phyloP scores from a whole-genome alignment of 768 basidiomycete species.

The Zangia roseola region DNA sequence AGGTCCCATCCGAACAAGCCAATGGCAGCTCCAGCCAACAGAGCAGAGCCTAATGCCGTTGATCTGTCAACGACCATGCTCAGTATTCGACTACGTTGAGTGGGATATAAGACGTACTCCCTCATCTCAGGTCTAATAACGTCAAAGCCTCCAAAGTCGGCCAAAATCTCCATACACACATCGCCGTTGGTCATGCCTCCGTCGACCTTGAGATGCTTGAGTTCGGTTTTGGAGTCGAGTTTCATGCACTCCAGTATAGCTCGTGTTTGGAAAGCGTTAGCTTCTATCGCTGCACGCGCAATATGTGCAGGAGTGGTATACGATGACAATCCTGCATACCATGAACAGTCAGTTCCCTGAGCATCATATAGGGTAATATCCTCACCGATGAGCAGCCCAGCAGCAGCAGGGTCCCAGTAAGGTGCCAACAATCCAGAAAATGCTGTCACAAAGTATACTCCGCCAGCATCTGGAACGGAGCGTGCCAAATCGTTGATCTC shows the following conservation, averaged over 20 bases:
- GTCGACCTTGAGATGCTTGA: slow-evolving; percentile 90
- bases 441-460: slow-evolving; percentile 95
- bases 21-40: slow-evolving; percentile 89
- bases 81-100: neutral
- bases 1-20: slow-evolving; percentile 92
- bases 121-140: slow-evolving; percentile 95
- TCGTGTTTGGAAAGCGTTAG: slow-evolving; percentile 93
- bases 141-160: slow-evolving; percentile 88
- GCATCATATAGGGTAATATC: slow-evolving; percentile 5
- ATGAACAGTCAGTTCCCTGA: neutral
- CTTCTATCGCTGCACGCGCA: slow-evolving; percentile 92
- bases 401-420: slow-evolving; percentile 95
- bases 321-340: slow-evolving; percentile 61
- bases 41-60: slow-evolving; percentile 92
- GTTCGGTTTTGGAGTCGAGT: slow-evolving; percentile 75
- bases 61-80: slow-evolving; percentile 50
- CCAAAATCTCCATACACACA: slow-evolving; percentile 80
- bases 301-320: slow-evolving; percentile 93
- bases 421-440: slow-evolving; percentile 96
- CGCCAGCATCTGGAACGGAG: slow-evolving; percentile 75
- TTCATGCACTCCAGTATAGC: slow-evolving; percentile 96
- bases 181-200: slow-evolving; percentile 99
- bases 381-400: slow-evolving; percentile 77
- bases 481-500: slow-evolving; percentile 87
- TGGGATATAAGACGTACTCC: slow-evolving; percentile 53